Evolutionary conservation across 192 early-diverging fungal species (phyloP), one percentile per base, ranked within the genome.

Genomic region (Coemansia sp.): DNA sequence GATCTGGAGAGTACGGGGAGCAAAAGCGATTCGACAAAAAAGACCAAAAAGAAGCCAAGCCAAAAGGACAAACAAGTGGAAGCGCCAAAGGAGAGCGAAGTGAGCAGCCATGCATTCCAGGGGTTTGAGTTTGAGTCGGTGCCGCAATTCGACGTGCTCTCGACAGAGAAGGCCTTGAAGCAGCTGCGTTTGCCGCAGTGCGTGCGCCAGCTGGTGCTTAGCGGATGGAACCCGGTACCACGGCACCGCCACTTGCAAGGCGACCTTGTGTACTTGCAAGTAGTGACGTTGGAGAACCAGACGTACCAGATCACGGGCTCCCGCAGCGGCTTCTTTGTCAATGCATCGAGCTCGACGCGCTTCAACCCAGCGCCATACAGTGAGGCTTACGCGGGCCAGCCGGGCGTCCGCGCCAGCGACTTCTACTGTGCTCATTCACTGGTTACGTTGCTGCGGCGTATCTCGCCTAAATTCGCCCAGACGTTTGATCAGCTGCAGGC

Each of bases 171-270:
- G 30, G 77, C 68, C 23, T 76, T 84, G 49, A 69, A 82, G 55
- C 55, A 75, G 44, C 62, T 75, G 34, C 67, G 66, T 6, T 57
- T 75, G 21, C 85, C 86, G 6, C 72, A 85, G 60, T 89, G 88
- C 48, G 51, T 90, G 50, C 87, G 86, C 52, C 84, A 83, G 48
- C 65, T 98, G 51, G 65, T 83, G 12, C 60, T 94, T 18, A 96
- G 94, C 51, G 83, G 85, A 21, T 97, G 95, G 94, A 99, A 97
- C 69, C 94, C 94, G 18, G 89, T 91, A 11, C 87, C 92, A 6
- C 82, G 83, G 31, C 66, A 85, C 48, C 84, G 86, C 30, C 83
- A 85, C 46, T 74, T 89, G 20, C 82, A 81, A 64, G 90, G 87
- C 68, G 93, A 99, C 62, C 80, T 97, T 51, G 54, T 99, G 51